phyloP scores from a whole-genome alignment of 1,139 yeast species.

The Candida sp. region DNA sequence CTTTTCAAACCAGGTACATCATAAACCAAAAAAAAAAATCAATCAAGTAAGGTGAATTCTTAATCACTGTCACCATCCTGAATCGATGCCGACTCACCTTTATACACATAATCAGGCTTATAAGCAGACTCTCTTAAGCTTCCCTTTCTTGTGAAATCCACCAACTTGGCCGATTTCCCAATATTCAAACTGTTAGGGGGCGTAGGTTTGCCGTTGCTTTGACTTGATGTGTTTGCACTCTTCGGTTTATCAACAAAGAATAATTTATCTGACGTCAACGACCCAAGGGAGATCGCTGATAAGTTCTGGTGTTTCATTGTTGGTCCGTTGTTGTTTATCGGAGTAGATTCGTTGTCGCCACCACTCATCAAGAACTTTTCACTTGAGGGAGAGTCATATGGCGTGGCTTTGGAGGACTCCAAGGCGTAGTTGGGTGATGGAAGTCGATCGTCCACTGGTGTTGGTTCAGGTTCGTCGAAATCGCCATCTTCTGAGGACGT shows the following conservation, averaged over 20 bases:
- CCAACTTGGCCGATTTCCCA: slow-evolving; percentile 45
- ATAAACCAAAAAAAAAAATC: background rate
- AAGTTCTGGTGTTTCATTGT: slow-evolving; percentile 18
- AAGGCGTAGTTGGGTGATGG: slow-evolving; percentile 10
- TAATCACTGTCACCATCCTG: slow-evolving; percentile 40
- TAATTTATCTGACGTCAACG: slow-evolving; percentile 16
- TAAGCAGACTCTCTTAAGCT: slow-evolving; percentile 46
- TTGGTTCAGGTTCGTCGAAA: slow-evolving; percentile 1
- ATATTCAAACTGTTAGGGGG: slow-evolving; percentile 4
- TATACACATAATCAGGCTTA: slow-evolving; percentile 28
- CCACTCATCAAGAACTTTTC: slow-evolving; percentile 16
- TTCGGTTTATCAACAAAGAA: slow-evolving; percentile 6
- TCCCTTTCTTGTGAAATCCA: slow-evolving; percentile 56
- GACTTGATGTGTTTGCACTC: background rate
- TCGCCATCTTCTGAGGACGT: slow-evolving; percentile 7
- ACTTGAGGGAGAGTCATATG: slow-evolving; percentile 17
- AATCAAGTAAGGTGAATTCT: slow-evolving; percentile 22
- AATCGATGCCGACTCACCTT: slow-evolving; percentile 42
- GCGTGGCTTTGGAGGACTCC: slow-evolving; percentile 21
- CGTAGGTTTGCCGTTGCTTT: slow-evolving; percentile 13
- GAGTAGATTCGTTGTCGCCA: slow-evolving; percentile 12
- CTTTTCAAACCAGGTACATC: background rate
- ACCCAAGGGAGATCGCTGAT: slow-evolving; percentile 22
- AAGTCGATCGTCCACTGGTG: slow-evolving; percentile 1
- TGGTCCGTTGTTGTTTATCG: slow-evolving; percentile 9